Base-by-base conservation (phyloP, 495 filamentous ascomycete genomes). In the Penicilliopsis zonata region DNA sequence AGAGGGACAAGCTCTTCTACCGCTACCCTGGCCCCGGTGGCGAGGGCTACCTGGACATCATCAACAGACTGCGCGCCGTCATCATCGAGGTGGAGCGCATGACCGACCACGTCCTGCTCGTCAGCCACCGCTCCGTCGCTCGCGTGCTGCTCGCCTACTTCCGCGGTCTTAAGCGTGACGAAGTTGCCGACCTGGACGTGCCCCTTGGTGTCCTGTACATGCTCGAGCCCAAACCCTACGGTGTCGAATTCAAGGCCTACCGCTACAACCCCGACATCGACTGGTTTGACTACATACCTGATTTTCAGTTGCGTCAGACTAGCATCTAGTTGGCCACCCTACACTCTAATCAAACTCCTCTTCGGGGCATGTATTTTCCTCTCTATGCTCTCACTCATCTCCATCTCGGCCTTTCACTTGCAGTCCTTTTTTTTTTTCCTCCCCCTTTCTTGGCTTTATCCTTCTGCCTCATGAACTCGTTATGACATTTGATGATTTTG, bases 21-120 rank as follows among this genome's bases (percentile, higher is more conserved):
- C 80, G 86, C 30, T 95, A 98, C 49, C 90, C 90, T 5, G 90
- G 90, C 1, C 80, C 88, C 14, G 90, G 90, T 3, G 90, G 90
- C 17, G 90, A 98, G 59, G 83, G 87, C 17, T 98, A 98, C 42
- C 72, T 96, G 9, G 88, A 96, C 53, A 82, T 98, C 33, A 94
- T 98, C 59, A 92, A 90, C 53, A 81, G 90, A 13, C 71, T 95
- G 3, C 79, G 85, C n/a, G 74, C 90, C 27, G 87, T 98, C 55
- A 94, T 98, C 38, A 81, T 92, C 37, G 90, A 98, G 61, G 78
- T 94, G 26, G 90, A 98, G 66, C 76, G 90, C 26, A 96, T 88
- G 65, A 94, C 82, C 6, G 90, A 98, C 45, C 88, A 96, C 51
- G 79, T 94, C 22, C 64, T 94, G 15, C 71, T 98, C 37, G 80